Conservation (phyloP, 2,329 filamentous ascomycete species). For the Penicillium sp. region DNA sequence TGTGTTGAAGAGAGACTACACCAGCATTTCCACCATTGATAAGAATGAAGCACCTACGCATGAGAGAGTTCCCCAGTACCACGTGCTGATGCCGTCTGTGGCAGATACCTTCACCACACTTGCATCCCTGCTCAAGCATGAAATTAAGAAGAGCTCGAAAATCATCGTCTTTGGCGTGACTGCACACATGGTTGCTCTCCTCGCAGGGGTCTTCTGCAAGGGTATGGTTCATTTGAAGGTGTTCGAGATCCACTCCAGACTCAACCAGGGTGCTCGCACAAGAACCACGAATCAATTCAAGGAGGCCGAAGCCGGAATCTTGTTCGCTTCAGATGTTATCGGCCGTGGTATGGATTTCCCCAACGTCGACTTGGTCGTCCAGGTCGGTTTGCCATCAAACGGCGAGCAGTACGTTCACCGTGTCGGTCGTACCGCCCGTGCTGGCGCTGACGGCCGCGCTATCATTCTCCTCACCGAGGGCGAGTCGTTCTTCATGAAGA, state of each 20-base stretch:
- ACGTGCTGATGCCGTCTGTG: constrained; percentile 44
- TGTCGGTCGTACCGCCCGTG: constrained; percentile 64
- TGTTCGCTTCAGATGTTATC: constrained; percentile 51
- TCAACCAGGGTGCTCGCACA: constrained; percentile 68
- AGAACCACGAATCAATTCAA: constrained; percentile 47
- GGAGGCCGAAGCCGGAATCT: constrained; percentile 44
- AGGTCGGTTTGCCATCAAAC: constrained; percentile 51
- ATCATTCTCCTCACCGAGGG: constrained; percentile 53
- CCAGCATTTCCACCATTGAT: constrained; percentile 80
- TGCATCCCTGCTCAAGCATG: constrained; percentile 45
- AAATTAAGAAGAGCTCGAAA: constrained; percentile 62
- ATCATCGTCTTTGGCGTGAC: constrained; percentile 84
- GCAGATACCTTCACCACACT: constrained; percentile 48
- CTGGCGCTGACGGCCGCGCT: constrained; percentile 52
- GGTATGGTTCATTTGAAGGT: constrained; percentile 37
- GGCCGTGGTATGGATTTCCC: constrained; percentile 54
- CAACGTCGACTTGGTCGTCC: constrained; percentile 49
- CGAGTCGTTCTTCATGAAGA: constrained; percentile 52
- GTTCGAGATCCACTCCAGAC: constrained; percentile 71
- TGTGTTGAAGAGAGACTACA: constrained; percentile 63
- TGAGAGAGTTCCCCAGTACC: constrained; percentile 51
- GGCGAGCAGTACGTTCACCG: constrained; percentile 51
- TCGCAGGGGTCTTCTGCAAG: constrained; percentile 53
- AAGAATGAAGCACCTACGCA: constrained; percentile 76
- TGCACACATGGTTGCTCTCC: constrained; percentile 62